Evolutionary conservation across 805 yeast genomes (phyloP), one percentile per base, ranked within the genome.

Genomic region (Yueomyces sinensis): DNA sequence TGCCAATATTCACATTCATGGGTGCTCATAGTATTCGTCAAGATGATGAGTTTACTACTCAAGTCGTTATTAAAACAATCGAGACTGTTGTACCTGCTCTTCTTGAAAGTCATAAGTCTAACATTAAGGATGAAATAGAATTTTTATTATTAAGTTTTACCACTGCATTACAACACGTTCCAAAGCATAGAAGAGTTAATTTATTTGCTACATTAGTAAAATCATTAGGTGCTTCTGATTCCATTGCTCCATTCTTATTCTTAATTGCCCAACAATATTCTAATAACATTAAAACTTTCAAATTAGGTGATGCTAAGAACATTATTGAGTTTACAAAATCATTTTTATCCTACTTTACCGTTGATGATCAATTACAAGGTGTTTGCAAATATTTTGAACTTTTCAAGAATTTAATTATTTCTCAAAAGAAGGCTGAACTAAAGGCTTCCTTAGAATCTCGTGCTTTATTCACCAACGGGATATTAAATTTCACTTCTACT

Each of bases 1-100:
- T 91, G 98, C 98, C 98, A n/a, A 89, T 91, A 34, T 91, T 91
- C 65, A 91, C 98, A 1, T 91, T 91, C 49, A 91, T 91, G 97
- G 98, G 98, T 39, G 94, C 97, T 11, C 94, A 86, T 50, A 87
- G 96, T 13, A 73, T 91, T 34, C 78, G 95, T 49, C 95, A 91
- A 59, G 98, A 91, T 56, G 97, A 91, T 56, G 96, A 84, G 52
- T 89, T 82, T 50, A 84, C 96, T 0, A 80, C 80, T 23, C 82
- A 82, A 44, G 96, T 87, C 31, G 84, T 91, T 41, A 94, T 86
- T 49, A 91, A 83, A 53, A 89, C 98, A 2, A 79, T 91, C 33
- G 62, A 80, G 17, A 77, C 81, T 46, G 95, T 91, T 33, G 76
- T 91, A 25, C 97, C 98, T 4, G 95, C 96, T 0, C 67, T 89